Base-by-base conservation (phyloP, 495 filamentous ascomycete species). In the Thermothielavioides terrestris region DNA sequence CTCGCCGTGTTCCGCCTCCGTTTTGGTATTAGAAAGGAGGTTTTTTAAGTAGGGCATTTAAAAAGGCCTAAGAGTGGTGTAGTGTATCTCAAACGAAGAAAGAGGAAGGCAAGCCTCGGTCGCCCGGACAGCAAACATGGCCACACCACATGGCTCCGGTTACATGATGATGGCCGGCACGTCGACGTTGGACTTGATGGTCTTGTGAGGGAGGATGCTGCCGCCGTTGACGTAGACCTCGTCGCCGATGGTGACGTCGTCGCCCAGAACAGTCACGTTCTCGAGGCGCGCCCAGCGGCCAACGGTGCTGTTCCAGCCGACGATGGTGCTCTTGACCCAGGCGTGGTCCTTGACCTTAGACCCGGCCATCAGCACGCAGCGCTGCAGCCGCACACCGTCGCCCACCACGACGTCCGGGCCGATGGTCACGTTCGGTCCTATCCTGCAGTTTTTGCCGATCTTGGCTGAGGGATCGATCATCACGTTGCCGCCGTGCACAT, bases 181-280 rank as follows among this genome's bases (percentile, higher is more conserved):
- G 75, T 99, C 92, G 65, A 99, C 87, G 69, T 99, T 99, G 57
- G 80, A 74, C 79, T 99, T 99, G 78, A 99, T 97, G 66, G 84
- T 91, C 84, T 99, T 99, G 73, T 99, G 92, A 18, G 92, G 92
- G 59, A 99, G 73, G 52, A 99, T 83, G 55, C 87, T 91, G 49
- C 94, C 92, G 58, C 92, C 92, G 71, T 99, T 99, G 65, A 97
- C 94, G 68, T 99, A 97, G 34, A 99, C 84, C 70, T 99, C 92
- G 64, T 99, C 92, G 42, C 86, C 89, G 66, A 99, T 95, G 47
- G 88, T 95, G n/a, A 99, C 92, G 67, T 99, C 92, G 68, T 99
- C 94, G 56, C 92, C 92, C 36, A 99, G 79, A 42, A 99, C 92
- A 2, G 85, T 88, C 22, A 99, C 92, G 62, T 98, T 98, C 77